Base-by-base conservation (phyloP, 371 early-diverging fungal genomes). In the Batkoa obscura region DNA sequence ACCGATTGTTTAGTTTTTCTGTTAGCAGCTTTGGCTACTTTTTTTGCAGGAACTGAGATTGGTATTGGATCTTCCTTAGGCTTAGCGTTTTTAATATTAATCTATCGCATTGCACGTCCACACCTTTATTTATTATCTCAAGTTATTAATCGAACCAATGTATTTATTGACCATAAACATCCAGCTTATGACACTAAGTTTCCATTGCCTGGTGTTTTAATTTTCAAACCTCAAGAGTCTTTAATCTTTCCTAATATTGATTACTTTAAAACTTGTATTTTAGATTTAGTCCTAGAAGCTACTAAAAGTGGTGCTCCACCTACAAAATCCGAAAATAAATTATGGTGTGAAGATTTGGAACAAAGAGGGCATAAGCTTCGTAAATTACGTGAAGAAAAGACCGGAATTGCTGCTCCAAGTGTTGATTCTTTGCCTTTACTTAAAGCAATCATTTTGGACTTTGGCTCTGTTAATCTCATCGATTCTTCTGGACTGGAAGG, bases 401-500 rank as follows among this genome's bases (percentile, higher is more conserved):
- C 46, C 4, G 13, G 13, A 13, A 48, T 2, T 2, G 31, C 48
- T 34, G 2, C 30, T 30, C 31, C 32, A 2, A 33, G 32, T 23
- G 2, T 33, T 2, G 2, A 23, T n/a, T 41, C 41, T 41, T n/a
- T 41, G 6, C 59, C 59, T 55, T 1, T 60, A 56, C 9, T 84
- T 30, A 65, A 72, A 39, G 80, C 80, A 23, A 56, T 80, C 13
- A 72, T 83, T 31, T 67, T 83, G 59, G 84, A 81, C 59, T 76
- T 81, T 55, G 62, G 74, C 0, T 66, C 71, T 37, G 84, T 81
- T 32, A 78, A 76, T 52, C 54, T 64, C 31, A 55, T 90, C 60
- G 91, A 90, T 57, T 74, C 76, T 35, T 80, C 87, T 0, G 89
- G 85, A 15, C 63, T 83, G 80, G 31, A 80, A 60, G 68, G 72